Evolutionary conservation across 345 rosid genomes (phyloP).

Genomic region (Corchorus capsularis): DNA sequence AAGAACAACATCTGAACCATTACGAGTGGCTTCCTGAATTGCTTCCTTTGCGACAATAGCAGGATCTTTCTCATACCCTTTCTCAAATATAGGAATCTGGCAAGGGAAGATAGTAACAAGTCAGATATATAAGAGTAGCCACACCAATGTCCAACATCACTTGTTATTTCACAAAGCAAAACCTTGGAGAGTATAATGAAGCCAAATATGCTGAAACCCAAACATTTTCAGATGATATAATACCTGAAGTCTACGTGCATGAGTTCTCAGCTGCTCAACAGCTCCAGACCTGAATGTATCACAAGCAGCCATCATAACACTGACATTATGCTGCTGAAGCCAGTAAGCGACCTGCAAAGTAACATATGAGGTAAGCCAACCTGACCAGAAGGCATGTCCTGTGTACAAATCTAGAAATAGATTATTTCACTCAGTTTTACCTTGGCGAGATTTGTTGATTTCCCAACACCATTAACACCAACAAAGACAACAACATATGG

Average conservation of each 20-base stretch:
- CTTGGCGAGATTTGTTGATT: slow-evolving; percentile 96
- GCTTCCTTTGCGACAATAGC: slow-evolving; percentile 98
- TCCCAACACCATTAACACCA: slow-evolving; percentile 99
- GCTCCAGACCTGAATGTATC: slow-evolving; percentile 99
- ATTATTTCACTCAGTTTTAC: slow-evolving; percentile 28
- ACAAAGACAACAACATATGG: slow-evolving; percentile 97
- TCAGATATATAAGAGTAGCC: not conserved
- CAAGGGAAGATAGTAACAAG: slow-evolving; percentile 17
- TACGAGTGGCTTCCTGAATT: slow-evolving; percentile 82
- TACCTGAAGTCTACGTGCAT: slow-evolving; percentile 98
- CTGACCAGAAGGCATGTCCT: slow-evolving; percentile 13
- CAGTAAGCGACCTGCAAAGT: slow-evolving; percentile 83
- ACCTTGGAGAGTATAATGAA: not conserved
- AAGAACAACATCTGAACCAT: slow-evolving; percentile 93
- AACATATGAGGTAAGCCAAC: slow-evolving; percentile 10
- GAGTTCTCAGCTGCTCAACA: slow-evolving; percentile 95
- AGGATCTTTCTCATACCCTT: slow-evolving; percentile 98
- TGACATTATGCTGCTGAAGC: slow-evolving; percentile 91
- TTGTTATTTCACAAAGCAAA: not conserved
- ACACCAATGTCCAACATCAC: not conserved
- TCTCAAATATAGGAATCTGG: slow-evolving; percentile 94
- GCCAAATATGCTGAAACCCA: not conserved
- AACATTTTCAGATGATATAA: not conserved
- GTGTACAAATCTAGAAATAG: not conserved
- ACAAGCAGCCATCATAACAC: slow-evolving; percentile 99